These are phyloP conservation scores for Pichia manshurica DNA, from an alignment of 805 yeast genomes.

Conservation along the genomic window DNA sequence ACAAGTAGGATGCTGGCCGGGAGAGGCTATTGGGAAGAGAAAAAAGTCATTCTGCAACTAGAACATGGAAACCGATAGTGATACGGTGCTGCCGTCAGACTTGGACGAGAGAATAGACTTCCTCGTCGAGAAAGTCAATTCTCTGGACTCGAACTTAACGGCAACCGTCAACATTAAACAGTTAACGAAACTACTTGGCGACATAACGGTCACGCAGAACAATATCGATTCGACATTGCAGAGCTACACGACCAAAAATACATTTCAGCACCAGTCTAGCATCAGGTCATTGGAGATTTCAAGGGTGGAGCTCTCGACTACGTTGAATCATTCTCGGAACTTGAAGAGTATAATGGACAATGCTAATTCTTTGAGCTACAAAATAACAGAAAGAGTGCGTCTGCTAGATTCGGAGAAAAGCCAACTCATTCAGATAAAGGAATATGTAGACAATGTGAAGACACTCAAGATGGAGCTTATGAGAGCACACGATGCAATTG, in stretches of 20 bases:
- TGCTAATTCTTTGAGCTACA: constrained; percentile 60
- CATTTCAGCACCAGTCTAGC: constrained; percentile 33
- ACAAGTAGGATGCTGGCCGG: too few species aligned
- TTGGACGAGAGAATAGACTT: not conserved
- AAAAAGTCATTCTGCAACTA: too few species aligned
- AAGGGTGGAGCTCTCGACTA: constrained; percentile 58
- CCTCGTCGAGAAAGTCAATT: not conserved
- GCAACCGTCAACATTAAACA: constrained; percentile 22
- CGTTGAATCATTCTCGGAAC: constrained; percentile 51
- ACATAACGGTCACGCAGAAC: constrained; percentile 23
- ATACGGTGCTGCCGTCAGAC: not conserved
- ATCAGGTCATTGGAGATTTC: constrained; percentile 49
- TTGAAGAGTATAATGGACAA: constrained; percentile 48
- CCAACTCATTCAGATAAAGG: constrained; percentile 54
- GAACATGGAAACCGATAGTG: not conserved
- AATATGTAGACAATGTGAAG: constrained; percentile 61
- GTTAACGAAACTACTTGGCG: constrained; percentile 18
- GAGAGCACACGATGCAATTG: constrained; percentile 64
- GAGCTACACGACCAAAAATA: constrained; percentile 26
- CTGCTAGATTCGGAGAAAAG: constrained; percentile 64
- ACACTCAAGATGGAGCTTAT: constrained; percentile 59
- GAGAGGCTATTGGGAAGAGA: too few species aligned
- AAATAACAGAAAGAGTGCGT: constrained; percentile 64
- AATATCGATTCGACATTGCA: constrained; percentile 23
- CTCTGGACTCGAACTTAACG: constrained; percentile 4